Conservation (phyloP, 176 grass and related monocot genomes). For the Zizania latifolia region DNA sequence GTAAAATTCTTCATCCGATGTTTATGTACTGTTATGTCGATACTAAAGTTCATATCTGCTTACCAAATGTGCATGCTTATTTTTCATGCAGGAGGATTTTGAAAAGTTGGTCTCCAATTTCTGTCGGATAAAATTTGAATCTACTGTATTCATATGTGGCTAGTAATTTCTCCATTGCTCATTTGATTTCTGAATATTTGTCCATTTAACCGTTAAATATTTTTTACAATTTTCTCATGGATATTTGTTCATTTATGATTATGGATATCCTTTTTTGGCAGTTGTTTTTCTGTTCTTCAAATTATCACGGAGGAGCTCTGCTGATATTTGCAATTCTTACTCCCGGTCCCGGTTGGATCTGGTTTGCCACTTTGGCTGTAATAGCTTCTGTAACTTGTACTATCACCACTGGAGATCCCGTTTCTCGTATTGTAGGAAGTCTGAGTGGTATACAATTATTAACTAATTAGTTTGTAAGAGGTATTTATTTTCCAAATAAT, state of each 20-base stretch:
- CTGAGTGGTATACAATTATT: constrained; percentile 60
- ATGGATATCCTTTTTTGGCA: neutral
- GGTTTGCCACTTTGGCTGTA: constrained; percentile 87
- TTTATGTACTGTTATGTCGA: neutral
- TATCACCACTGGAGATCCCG: constrained; percentile 73
- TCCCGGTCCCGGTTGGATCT: constrained; percentile 86
- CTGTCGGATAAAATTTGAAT: constrained; percentile 77
- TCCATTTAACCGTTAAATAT: neutral
- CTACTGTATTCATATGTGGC: constrained; percentile 61
- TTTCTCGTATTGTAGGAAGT: constrained; percentile 77
- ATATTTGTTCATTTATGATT: neutral
- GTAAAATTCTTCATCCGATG: neutral
- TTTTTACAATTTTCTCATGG: neutral
- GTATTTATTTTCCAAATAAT: neutral
- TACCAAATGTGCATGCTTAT: constrained; percentile 14
- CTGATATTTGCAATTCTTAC: constrained; percentile 18
- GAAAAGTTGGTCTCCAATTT: constrained; percentile 63
- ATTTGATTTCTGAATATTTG: constrained; percentile 7
- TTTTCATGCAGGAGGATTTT: constrained; percentile 66
- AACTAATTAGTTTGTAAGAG: constrained; percentile 3
- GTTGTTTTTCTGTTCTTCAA: neutral
- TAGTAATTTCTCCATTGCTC: neutral
- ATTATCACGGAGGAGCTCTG: neutral
- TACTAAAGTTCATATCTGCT: neutral
- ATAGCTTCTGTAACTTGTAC: constrained; percentile 80